These are phyloP conservation scores for Usnea hakonensis DNA, from an alignment of 495 filamentous ascomycete genomes.

Conservation along the genomic window DNA sequence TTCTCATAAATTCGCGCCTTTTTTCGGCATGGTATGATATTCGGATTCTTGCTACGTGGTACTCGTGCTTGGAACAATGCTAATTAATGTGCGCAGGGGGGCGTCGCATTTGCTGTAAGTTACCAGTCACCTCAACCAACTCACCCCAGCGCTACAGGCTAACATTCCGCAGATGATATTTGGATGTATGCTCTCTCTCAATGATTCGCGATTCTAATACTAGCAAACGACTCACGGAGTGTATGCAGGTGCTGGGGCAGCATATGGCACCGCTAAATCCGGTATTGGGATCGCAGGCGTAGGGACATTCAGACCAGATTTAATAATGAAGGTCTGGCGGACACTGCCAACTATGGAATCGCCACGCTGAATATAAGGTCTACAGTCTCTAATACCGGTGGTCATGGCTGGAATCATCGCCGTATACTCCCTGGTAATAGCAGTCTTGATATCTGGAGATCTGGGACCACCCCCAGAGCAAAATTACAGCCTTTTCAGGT, in stretches of 20 bases:
- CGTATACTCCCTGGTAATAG: slow-evolving; percentile 93
- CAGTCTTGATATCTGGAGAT: slow-evolving; percentile 85
- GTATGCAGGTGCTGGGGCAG: slow-evolving; percentile 72
- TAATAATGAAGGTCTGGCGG: slow-evolving; percentile 91
- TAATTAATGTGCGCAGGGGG: slow-evolving; percentile 47
- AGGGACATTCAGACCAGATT: slow-evolving; percentile 81
- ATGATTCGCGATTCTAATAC: not conserved
- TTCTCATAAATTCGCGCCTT: slow-evolving; percentile 87
- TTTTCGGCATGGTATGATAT: slow-evolving; percentile 85
- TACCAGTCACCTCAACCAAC: slow-evolving; percentile 26
- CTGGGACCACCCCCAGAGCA: slow-evolving; percentile 56
- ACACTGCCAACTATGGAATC: not conserved
- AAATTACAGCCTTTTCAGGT: slow-evolving; percentile 77
- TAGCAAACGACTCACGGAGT: slow-evolving; percentile 20
- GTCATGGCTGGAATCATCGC: slow-evolving; percentile 99
- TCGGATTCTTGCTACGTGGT: slow-evolving; percentile 11
- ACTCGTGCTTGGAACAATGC: slow-evolving; percentile 18
- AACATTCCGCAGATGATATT: slow-evolving; percentile 60
- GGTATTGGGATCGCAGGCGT: slow-evolving; percentile 95
- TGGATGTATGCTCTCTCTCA: slow-evolving; percentile 58
- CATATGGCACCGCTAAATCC: slow-evolving; percentile 95
- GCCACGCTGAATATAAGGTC: slow-evolving; percentile 23
- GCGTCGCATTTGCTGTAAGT: slow-evolving; percentile 89
- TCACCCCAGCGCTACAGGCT: not conserved
- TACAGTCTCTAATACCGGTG: slow-evolving; percentile 82